Evolutionary conservation across 192 early-diverging fungal genomes (phyloP).

Genomic region (Rhizoclosmatium sp.): DNA sequence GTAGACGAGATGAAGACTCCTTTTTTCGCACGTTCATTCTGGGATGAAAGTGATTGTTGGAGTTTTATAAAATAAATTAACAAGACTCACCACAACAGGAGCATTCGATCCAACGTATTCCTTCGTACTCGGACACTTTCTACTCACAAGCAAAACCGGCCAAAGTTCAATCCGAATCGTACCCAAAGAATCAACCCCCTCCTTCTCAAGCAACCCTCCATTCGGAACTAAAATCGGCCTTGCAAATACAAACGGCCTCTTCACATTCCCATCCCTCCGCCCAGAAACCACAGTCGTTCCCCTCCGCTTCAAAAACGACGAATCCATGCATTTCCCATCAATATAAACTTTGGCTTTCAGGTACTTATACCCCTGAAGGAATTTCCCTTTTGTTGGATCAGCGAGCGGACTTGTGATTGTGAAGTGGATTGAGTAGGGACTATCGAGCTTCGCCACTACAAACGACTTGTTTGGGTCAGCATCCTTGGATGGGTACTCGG

Average conservation of each 20-base stretch:
- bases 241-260: background rate
- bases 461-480: no score
- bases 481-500: no score
- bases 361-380: no score
- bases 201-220: background rate
- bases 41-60: background rate
- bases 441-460: no score
- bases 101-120: background rate
- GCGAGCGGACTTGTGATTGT: no score
- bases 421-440: no score
- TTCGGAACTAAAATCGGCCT: background rate
- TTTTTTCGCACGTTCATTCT: background rate
- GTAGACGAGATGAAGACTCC: background rate
- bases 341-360: no score
- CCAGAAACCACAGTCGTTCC: no score
- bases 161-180: background rate
- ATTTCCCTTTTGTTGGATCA: no score
- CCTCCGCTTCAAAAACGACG: no score
- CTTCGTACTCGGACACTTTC: background rate
- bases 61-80: background rate
- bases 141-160: background rate
- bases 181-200: background rate
- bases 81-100: background rate
- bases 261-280: no score
- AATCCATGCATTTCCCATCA: no score